These are phyloP conservation scores for Bidens hawaiensis DNA, from an alignment of 140 eudicot species.

Conservation along the genomic window DNA sequence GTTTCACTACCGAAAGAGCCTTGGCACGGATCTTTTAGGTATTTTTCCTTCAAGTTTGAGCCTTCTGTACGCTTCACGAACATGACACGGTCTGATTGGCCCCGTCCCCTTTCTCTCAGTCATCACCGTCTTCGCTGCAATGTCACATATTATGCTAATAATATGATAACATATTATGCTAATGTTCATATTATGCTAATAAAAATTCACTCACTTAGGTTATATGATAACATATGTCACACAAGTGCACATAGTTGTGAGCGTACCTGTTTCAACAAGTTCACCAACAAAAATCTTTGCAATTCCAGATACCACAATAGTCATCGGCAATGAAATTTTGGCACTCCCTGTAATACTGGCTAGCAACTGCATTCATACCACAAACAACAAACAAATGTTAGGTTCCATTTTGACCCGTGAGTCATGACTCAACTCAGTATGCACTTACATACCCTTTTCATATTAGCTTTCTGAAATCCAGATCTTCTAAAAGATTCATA, in stretches of 20 bases:
- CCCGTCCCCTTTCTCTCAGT: conserved; percentile 76
- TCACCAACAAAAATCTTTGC: conserved; percentile 98
- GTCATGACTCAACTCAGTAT: not conserved
- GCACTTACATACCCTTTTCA: conserved; percentile 62
- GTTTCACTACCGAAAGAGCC: conserved; percentile 66
- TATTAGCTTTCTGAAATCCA: conserved; percentile 88
- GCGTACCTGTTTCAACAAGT: conserved; percentile 78
- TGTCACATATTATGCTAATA: not conserved
- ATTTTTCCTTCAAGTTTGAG: conserved; percentile 82
- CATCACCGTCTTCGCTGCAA: conserved; percentile 84
- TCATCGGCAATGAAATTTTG: conserved; percentile 83
- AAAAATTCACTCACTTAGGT: not conserved
- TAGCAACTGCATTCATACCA: conserved; percentile 50
- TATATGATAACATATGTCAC: not conserved
- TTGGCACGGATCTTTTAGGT: conserved; percentile 75
- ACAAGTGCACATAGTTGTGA: not conserved
- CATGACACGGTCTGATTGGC: conserved; percentile 91
- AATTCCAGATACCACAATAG: conserved; percentile 89
- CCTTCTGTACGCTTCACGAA: conserved; percentile 89
- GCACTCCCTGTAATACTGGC: conserved; percentile 88
- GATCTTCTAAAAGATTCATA: conserved; percentile 90
- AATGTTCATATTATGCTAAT: not conserved
- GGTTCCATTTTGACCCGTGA: not conserved
- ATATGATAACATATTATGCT: too few relatives aligned
- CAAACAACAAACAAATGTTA: conserved; percentile 3